Base-by-base conservation (phyloP, 1,139 yeast genomes). In the Debaryomyces robertsiae region DNA sequence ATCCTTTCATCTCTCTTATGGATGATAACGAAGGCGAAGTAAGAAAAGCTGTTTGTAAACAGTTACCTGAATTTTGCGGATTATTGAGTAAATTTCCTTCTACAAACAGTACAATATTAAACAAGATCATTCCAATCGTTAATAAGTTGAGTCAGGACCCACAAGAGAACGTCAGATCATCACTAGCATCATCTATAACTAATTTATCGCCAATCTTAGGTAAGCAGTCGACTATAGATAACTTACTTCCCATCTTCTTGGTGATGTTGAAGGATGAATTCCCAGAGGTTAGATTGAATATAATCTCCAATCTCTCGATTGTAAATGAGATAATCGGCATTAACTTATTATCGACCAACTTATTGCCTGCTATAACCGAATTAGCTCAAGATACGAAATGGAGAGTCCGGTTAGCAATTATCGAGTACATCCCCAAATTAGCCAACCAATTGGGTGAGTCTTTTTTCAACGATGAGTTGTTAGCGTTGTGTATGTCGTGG, bases 1-100 rank as follows among this genome's bases (percentile, higher is more conserved):
- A 79, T 55, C 86, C 82, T 33, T 85, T 93, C 60, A 73, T 90
- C 49, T 65, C 78, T 32, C 74, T 91, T 46, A 84, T 93, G 81
- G 86, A 86, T 57, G 98, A 93, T 65, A 82, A 84, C 50, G 99
- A 94, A 70, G 95, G 96, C 32, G 98, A 94, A 65, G 98, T 93
- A 36, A 80, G 98, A 63, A 89, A 91, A 53, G 96, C 97, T 7
- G 80, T 91, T 53, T 89, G 97, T 19, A 89, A 88, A 60, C 96
- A 93, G 62, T 77, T 91, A 44, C 95, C 98, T 6, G 89, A 81
- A 4, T 88, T 88, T 61, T 76, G 90, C 47, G 68, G 68, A 50
- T 68, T 81, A 44, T 67, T 82, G 45, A 68, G 70, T 40, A 65
- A 73, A 41, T 65, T 54, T 43, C 63, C 65, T 7, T 60, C 68